Evolutionary conservation across 345 rosid genomes (phyloP), one percentile per base, ranked within the genome.

Genomic region (Pistacia atlantica): DNA sequence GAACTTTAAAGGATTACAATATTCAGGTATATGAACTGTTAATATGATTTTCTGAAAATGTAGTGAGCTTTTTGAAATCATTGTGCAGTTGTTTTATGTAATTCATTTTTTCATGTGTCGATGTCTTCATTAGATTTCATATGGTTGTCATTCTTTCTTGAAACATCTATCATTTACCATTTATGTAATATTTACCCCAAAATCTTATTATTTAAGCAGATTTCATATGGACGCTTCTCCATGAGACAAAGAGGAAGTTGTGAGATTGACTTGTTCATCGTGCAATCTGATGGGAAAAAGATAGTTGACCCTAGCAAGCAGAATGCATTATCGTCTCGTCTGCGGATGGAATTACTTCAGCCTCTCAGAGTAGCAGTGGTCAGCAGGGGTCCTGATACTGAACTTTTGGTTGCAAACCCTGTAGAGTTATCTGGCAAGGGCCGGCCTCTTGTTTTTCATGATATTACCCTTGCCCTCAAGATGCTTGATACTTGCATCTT

Each of bases 401-500:
- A 96, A 84, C 91, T 93, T 69, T 80, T 92, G 65, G 97, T 96
- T 22, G 97, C 98, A 70, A 96, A 96, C 75, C 97, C 95, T 20
- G 99, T 96, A 63, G 97, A 93, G 78, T 78, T 96, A 86, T 92
- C 95, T 16, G 95, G 98, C 78, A 96, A 92, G 66, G 99, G 99
- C 22, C 86, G 99, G 33, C 99, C 99, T 71, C 93, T 90, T 65
- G 99, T 93, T 84, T 96, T 96, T 69, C 78, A 87, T 54, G 99
- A 96, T 77, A 89, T 93, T 28, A 91, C 97, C 81, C 87, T 88
- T 71, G 94, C 99, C 76, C 97, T 93, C 73, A 92, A 86, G 89
- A 89, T 62, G 88, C 93, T 90, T 45, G 38, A 88, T 55, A 84
- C 83, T 31, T 86, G 97, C 90, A 96, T 96, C 72, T 96, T 96